Conservation (phyloP, 257 asterid genomes). For the Solanum ossicruentum region DNA sequence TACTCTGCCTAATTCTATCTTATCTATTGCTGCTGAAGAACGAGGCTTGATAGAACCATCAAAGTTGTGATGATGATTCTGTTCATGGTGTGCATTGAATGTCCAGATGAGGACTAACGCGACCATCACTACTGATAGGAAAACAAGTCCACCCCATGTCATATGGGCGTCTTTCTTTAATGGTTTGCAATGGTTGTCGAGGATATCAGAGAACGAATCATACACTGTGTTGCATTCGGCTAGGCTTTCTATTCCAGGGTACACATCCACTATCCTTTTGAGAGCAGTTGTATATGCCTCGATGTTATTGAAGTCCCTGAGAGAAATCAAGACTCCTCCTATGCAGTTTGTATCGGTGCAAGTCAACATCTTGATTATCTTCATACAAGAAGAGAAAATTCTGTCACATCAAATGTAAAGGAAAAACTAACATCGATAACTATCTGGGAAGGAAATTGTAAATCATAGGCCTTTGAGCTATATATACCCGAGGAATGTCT, state of each 20-base stretch:
- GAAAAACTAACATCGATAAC: neutral
- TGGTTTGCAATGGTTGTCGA: constrained; percentile 48
- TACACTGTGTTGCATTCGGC: constrained; percentile 56
- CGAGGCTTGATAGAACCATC: constrained; percentile 46
- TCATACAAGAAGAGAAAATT: neutral
- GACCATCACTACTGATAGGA: constrained; percentile 46
- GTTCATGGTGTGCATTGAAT: constrained; percentile 16
- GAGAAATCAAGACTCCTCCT: constrained; percentile 54
- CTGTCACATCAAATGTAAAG: neutral
- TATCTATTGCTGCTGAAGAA: neutral
- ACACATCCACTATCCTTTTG: constrained; percentile 51
- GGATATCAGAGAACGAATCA: constrained; percentile 48
- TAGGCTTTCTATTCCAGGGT: constrained; percentile 60
- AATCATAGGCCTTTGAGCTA: neutral
- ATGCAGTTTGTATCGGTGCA: constrained; percentile 51
- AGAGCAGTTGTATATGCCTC: constrained; percentile 49
- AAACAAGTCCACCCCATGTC: constrained; percentile 42
- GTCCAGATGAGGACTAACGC: constrained; percentile 42
- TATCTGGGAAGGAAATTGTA: neutral
- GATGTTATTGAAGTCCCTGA: constrained; percentile 20
- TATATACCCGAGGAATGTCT: constrained; percentile 43
- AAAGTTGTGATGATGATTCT: constrained; percentile 2
- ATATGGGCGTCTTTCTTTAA: constrained; percentile 31
- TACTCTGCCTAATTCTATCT: constrained; percentile 21
- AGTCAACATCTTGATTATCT: constrained; percentile 32